Evolutionary conservation across 257 asterid species (phyloP), one percentile per base, ranked within the genome.

Genomic region (Plantago elongata): DNA sequence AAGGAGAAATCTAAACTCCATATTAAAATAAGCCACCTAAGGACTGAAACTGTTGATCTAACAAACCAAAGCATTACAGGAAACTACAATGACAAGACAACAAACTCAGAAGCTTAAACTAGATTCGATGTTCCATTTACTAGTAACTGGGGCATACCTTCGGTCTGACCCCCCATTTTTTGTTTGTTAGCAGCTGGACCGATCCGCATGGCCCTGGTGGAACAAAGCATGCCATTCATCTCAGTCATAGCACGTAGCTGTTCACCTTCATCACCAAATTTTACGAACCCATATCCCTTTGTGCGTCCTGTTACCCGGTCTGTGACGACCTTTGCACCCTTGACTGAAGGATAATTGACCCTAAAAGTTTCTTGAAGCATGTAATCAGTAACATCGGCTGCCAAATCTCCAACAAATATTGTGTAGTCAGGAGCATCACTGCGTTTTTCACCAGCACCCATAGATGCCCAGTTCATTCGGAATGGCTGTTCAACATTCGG

Each of bases 181-280:
- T 86, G 86, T 62, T 84, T 85, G 78, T 80, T 88, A 34, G 95
- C 88, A n/a, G 96, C 95, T 17, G 96, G 90, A 27, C 95, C 96
- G 66, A 85, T 72, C 68, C 95, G 78, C 96, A 88, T 88, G 43
- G 96, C 85, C 83, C 96, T 83, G 54, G 88, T 69, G 22, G 92
- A 85, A 64, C 96, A 88, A 55, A 71, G 74, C 51, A 78, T 77
- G 7, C 96, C 96, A 70, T 85, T 88, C 96, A 88, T 88, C 70
- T 88, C 95, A 45, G 78, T 72, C 96, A 88, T 83, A 7, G 96
- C 95, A 13, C 95, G 86, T 37, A 80, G 42, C 49, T 88, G 96
- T 60, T 88, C 95, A 70, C 81, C 70, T 70, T 88, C 96, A 65
- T 88, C 96, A 54, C 72, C 85, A 74, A 88, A 88, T 72, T 72